Conservation (phyloP, 257 asterid genomes). For the Euphrasia confusa region DNA sequence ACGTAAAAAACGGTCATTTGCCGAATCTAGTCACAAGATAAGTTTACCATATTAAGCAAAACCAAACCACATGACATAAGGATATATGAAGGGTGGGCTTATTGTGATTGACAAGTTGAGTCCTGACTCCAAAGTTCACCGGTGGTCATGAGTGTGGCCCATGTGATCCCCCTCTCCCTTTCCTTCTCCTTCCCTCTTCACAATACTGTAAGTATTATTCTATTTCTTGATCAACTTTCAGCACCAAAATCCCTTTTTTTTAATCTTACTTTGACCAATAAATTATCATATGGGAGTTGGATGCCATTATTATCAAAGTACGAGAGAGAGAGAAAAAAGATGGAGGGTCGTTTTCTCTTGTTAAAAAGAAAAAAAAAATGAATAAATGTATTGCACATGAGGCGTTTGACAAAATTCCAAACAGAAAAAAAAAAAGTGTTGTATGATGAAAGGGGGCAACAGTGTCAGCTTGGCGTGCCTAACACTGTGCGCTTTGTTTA, state of each 20-base stretch:
- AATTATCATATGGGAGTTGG: conserved; percentile 28
- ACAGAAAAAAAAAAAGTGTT: not conserved
- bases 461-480: conserved; percentile 92
- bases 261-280: conserved; percentile 9
- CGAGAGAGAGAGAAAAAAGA: conserved; percentile 30
- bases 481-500: conserved; percentile 35
- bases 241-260: conserved; percentile 7
- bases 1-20: too few species aligned
- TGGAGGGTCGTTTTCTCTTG: conserved; percentile 44
- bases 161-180: conserved; percentile 38
- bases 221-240: conserved; percentile 11
- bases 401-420: conserved; percentile 30
- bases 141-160: conserved; percentile 34
- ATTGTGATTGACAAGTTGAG: conserved; percentile 15
- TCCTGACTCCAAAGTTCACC: conserved; percentile 22
- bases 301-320: conserved; percentile 46
- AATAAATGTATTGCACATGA: conserved; percentile 21
- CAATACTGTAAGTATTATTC: conserved; percentile 3
- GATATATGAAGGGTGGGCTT: conserved; percentile 8
- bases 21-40: not conserved
- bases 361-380: conserved; percentile 8
- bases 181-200: not conserved
- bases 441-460: conserved; percentile 33
- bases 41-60: not conserved
- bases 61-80: not conserved